Evolutionary conservation across 768 basidiomycete genomes (phyloP), one percentile per base, ranked within the genome.

Genomic region (Tylopilus felleus): DNA sequence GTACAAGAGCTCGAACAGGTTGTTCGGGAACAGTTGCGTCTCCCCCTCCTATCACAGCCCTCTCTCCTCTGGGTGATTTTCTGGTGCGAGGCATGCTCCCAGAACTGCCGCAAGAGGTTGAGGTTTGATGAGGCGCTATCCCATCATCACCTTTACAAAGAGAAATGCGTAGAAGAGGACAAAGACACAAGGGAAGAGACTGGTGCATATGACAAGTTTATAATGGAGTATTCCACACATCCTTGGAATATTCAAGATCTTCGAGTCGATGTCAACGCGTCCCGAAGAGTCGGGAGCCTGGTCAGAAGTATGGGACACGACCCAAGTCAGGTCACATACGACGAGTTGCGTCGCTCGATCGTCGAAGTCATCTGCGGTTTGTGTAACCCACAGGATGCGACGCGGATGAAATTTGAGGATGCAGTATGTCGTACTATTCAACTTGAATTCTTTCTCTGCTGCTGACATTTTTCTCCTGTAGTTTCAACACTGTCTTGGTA

Each of bases 31-130:
- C 5, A 39, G 22, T 13, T 62, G 23, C 16, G 9, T 39, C 52
- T 59, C 8, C 8, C 48, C 1, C 23, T 41, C 35, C 27, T n/a
- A 9, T 57, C 51, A 22, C 48, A 57, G 17, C 51, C 48, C 4
- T 57, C 44, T 36, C 49, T 48, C 23, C 48, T 25, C n/a, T 52
- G 28, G 13, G 56, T 61, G 14, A 42, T 59, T 35, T 62, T 62
- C 28, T 35, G 21, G 25, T 61, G 60, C 35, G 51, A 28, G 31
- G 7, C 5, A 25, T 62, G 60, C 22, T 10, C 23, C 25, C 23
- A 40, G 35, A 8, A 13, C 31, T 13, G 10, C 7, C 35, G 4
- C 22, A 2, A 16, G 14, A 41, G 51, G 25, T 22, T 54, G 1
- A 4, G 10, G 28, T 54, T 58, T 17, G 56, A 59, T 12, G 4